phyloP scores from a whole-genome alignment of 2,329 filamentous ascomycete species.

The Monosporascus sp. region DNA sequence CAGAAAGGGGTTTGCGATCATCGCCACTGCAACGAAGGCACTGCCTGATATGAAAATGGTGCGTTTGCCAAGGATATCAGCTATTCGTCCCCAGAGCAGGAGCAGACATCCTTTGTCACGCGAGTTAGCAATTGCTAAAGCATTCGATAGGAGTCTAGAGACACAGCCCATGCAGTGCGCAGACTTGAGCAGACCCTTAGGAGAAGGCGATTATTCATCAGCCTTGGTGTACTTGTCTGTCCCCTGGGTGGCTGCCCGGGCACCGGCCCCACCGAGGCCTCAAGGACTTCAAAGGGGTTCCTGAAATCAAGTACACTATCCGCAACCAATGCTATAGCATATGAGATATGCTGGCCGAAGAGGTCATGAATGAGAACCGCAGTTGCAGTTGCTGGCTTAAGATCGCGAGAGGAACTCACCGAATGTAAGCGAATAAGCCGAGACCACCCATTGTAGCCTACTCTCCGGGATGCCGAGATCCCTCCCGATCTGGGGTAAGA shows the following conservation, averaged over 20 bases:
- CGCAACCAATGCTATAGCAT: too few relatives aligned
- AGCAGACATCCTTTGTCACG: conserved; percentile 49
- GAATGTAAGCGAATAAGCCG: conserved; percentile 60
- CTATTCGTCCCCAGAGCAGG: conserved; percentile 62
- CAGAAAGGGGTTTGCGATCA: conserved; percentile 58
- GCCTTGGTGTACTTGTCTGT: too few relatives aligned
- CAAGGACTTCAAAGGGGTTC: too few relatives aligned
- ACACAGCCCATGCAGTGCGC: too few relatives aligned
- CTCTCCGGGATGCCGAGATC: conserved; percentile 53
- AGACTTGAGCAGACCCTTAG: too few relatives aligned
- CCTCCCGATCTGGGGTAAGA: conserved; percentile 56
- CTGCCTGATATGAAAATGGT: conserved; percentile 61
- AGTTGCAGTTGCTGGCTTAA: too few relatives aligned
- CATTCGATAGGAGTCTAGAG: not conserved
- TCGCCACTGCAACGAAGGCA: conserved; percentile 56
- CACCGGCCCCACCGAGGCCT: too few relatives aligned
- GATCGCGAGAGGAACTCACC: conserved; percentile 18
- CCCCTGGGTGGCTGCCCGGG: too few relatives aligned
- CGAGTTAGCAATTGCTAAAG: not conserved
- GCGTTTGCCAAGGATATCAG: conserved; percentile 62
- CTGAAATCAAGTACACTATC: too few relatives aligned
- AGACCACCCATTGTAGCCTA: conserved; percentile 62
- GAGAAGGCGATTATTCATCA: too few relatives aligned
- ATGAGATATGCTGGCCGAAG: too few relatives aligned
- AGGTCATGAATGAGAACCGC: too few relatives aligned